phyloP scores from a whole-genome alignment of 2,329 filamentous ascomycete species.

The Herpotrichia juniperi region DNA sequence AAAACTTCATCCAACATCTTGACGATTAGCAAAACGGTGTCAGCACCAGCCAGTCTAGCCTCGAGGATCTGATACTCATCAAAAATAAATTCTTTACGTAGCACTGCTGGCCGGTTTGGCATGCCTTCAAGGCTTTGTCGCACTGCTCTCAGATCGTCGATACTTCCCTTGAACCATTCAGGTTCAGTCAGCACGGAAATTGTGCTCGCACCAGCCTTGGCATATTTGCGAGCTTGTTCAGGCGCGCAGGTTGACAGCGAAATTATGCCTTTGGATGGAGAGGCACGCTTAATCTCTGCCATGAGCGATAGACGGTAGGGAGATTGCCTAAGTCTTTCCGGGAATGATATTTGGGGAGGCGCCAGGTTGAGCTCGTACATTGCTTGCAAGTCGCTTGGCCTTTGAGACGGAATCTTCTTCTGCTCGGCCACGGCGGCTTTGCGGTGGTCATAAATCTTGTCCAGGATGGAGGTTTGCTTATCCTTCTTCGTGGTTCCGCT shows the following conservation, averaged over 20 bases:
- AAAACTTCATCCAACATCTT: conserved; percentile 89
- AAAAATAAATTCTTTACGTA: conserved; percentile 97
- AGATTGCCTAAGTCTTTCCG: conserved; percentile 78
- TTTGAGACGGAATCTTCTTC: conserved; percentile 83
- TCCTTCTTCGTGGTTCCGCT: conserved; percentile 38
- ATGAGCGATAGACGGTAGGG: conserved; percentile 90
- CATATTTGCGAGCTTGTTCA: conserved; percentile 88
- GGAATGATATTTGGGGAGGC: conserved; percentile 81
- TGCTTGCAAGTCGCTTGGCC: conserved; percentile 82
- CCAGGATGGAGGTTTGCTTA: conserved; percentile 84
- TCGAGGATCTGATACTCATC: conserved; percentile 98
- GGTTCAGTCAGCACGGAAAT: conserved; percentile 99
- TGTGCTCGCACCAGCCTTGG: conserved; percentile 90
- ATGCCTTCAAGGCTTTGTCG: conserved; percentile 88
- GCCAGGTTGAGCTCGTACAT: conserved; percentile 84
- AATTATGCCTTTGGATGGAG: conserved; percentile 95
- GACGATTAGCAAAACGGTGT: conserved; percentile 93
- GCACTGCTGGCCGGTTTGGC: conserved; percentile 87
- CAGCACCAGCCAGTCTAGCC: conserved; percentile 87
- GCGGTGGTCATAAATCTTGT: conserved; percentile 86
- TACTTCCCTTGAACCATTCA: conserved; percentile 98
- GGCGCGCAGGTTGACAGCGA: conserved; percentile 86
- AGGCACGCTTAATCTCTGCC: conserved; percentile 97
- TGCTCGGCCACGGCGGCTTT: conserved; percentile 78
- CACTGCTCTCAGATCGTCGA: conserved; percentile 88